Percentiles rank a stretch among this genome's conserved stretches.
phyloP scores from a whole-genome alignment of 2,329 filamentous ascomycete genomes.

The Orbilia ellipsospora region DNA sequence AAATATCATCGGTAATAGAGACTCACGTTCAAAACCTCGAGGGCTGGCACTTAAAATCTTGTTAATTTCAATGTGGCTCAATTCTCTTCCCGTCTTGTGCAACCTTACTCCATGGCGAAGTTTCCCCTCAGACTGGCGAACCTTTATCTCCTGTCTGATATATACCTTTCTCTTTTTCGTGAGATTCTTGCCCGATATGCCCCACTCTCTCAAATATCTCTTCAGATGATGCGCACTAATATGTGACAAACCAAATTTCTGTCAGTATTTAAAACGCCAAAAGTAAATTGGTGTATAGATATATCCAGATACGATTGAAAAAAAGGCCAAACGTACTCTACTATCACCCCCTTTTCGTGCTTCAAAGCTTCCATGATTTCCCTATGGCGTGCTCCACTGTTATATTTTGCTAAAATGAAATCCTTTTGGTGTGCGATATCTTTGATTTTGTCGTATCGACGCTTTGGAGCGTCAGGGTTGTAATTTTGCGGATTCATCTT shows the following conservation, averaged over 20 bases:
- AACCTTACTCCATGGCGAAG: background rate
- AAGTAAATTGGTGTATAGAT: background rate
- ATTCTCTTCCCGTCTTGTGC: constrained; percentile 8
- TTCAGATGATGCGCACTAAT: constrained; percentile 14
- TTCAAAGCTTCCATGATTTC: constrained; percentile 18
- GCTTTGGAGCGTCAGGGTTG: constrained; percentile 1
- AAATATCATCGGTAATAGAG: background rate
- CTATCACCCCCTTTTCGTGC: constrained; percentile 8
- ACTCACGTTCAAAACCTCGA: constrained; percentile 3
- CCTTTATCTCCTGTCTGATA: constrained; percentile 9
- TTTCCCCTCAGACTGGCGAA: constrained; percentile 4
- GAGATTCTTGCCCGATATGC: constrained; percentile 8
- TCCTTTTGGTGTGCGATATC: constrained; percentile 11
- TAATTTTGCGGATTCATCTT: constrained; percentile 15
- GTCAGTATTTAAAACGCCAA: background rate
- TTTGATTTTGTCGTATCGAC: constrained; percentile 22
- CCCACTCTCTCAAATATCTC: constrained; percentile 16
- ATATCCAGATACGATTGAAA: background rate
- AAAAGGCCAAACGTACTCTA: constrained; percentile 2
- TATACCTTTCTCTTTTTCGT: constrained; percentile 11
- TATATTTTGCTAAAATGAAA: constrained; percentile 16
- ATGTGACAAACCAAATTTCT: background rate
- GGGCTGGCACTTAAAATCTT: constrained; percentile 9
- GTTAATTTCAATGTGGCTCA: constrained; percentile 1
- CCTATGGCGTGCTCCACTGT: constrained; percentile 9